Conservation (phyloP, 2,329 filamentous ascomycete genomes). For the Pseudopithomyces maydicus region DNA sequence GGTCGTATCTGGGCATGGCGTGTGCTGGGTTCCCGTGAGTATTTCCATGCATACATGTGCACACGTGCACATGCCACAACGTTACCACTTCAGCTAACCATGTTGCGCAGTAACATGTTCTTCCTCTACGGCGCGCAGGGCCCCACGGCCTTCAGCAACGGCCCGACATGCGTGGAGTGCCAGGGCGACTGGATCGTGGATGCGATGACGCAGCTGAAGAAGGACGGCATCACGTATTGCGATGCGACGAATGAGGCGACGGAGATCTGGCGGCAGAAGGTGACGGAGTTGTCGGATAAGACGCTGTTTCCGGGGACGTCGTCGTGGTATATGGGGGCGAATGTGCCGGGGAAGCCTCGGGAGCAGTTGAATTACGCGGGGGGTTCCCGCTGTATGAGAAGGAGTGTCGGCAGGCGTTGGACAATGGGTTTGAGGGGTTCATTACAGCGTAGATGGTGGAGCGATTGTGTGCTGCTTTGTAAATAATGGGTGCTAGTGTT, state of each 20-base stretch:
- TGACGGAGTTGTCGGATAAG: conserved; percentile 48
- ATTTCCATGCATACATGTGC: neutral
- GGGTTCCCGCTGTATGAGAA: conserved; percentile 48
- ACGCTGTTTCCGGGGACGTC: conserved; percentile 49
- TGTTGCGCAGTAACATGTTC: conserved; percentile 49
- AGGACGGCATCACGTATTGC: conserved; percentile 46
- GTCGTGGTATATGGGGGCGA: conserved; percentile 53
- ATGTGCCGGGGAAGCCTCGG: conserved; percentile 52
- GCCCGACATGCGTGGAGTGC: conserved; percentile 51
- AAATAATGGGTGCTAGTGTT: neutral
- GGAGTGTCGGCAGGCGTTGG: conserved; percentile 44
- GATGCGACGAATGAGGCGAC: conserved; percentile 50
- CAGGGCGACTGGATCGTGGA: conserved; percentile 54
- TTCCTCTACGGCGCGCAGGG: conserved; percentile 54
- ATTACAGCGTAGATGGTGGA: conserved; percentile 28
- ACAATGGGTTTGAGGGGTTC: conserved; percentile 44
- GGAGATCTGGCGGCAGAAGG: conserved; percentile 47
- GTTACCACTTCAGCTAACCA: too few relatives aligned
- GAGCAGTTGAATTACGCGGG: conserved; percentile 54
- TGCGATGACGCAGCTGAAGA: conserved; percentile 45
- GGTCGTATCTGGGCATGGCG: conserved; percentile 51
- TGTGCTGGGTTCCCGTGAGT: conserved; percentile 44
- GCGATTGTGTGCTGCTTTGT: neutral
- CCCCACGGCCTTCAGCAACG: conserved; percentile 54
- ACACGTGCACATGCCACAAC: too few relatives aligned